phyloP scores from a whole-genome alignment of 768 basidiomycete species.

The Auriscalpium orientale region DNA sequence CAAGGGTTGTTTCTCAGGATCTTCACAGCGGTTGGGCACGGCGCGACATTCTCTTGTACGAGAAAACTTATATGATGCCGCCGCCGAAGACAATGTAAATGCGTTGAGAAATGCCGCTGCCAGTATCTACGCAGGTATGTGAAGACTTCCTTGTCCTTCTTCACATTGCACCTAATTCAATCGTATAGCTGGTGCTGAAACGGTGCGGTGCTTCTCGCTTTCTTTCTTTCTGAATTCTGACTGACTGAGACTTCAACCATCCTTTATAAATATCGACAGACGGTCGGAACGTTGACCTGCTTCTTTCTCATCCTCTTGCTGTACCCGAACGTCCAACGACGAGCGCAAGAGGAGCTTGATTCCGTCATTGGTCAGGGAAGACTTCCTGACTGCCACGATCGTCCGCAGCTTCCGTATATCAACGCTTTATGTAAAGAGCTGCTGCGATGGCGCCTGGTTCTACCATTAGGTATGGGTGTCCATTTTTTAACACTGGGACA shows the following conservation, averaged over 20 bases:
- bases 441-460: slow-evolving; percentile 50
- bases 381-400: slow-evolving; percentile 53
- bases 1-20: not conserved
- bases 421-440: slow-evolving; percentile 51
- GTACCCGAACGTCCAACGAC: slow-evolving; percentile 44
- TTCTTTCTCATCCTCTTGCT: slow-evolving; percentile 64
- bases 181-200: slow-evolving; percentile 51
- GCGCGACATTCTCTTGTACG: not conserved
- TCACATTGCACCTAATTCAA: slow-evolving; percentile 18
- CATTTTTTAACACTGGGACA: no score
- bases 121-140: not conserved
- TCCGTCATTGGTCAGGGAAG: slow-evolving; percentile 43
- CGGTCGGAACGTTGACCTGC: slow-evolving; percentile 44
- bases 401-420: slow-evolving; percentile 48
- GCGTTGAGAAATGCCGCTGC: not conserved
- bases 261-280: slow-evolving; percentile 30
- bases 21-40: not conserved
- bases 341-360: slow-evolving; percentile 65
- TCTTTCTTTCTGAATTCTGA: slow-evolving; percentile 3
- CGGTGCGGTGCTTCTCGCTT: slow-evolving; percentile 40
- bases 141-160: not conserved
- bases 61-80: not conserved
- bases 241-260: not conserved
- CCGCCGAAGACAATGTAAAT: not conserved
- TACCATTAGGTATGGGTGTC: slow-evolving; percentile 45